Evolutionary conservation across 2,329 filamentous ascomycete genomes (phyloP).

Genomic region (Aureobasidium melanogenum): DNA sequence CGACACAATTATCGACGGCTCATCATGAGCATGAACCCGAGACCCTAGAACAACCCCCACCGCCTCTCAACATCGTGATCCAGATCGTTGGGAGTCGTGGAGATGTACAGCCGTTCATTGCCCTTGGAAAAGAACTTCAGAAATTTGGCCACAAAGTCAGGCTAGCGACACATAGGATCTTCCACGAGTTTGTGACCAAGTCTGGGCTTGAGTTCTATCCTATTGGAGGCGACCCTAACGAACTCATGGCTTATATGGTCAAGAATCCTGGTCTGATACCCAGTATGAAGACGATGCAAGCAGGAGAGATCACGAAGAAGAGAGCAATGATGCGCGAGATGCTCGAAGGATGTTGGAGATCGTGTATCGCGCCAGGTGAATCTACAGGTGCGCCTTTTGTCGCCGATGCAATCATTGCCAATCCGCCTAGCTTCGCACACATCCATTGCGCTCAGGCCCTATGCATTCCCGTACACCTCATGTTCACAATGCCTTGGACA

Average conservation of each 20-base stretch:
- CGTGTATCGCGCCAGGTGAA: conserved; percentile 40
- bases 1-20: background rate
- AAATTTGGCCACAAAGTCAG: conserved; percentile 40
- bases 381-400: conserved; percentile 54
- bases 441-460: conserved; percentile 67
- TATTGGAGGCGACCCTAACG: conserved; percentile 41
- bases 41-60: background rate
- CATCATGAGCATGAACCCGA: background rate
- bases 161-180: conserved; percentile 40
- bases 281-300: conserved; percentile 65
- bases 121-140: conserved; percentile 39
- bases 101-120: conserved; percentile 44
- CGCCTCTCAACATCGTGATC: conserved; percentile 39
- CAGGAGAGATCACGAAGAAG: conserved; percentile 66
- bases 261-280: conserved; percentile 83
- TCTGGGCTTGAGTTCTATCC: conserved; percentile 44
- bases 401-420: conserved; percentile 72
- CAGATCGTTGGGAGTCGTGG: conserved; percentile 42
- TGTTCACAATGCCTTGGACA: conserved; percentile 92
- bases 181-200: conserved; percentile 40
- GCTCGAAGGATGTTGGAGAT: conserved; percentile 77
- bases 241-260: conserved; percentile 71
- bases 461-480: conserved; percentile 68
- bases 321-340: conserved; percentile 72
- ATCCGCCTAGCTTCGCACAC: conserved; percentile 69